Conservation (phyloP, 352 stramenopile species). For the Pythium vanterpoolii region DNA sequence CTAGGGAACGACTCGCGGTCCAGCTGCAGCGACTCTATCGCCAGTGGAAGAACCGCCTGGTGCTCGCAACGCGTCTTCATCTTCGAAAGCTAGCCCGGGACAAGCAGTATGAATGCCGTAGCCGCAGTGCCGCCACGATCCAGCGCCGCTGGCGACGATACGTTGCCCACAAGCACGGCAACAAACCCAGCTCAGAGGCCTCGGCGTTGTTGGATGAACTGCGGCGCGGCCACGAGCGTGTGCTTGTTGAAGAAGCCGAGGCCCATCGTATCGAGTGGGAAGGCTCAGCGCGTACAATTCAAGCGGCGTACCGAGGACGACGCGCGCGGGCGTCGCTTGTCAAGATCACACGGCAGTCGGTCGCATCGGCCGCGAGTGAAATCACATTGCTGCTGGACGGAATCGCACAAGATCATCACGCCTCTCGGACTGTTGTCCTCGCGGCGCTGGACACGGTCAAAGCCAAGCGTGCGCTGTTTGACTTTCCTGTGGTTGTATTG, state of each 20-base stretch:
- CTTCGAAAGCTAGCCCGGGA: neutral
- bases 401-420: slow-evolving; percentile 20
- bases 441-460: slow-evolving; percentile 5
- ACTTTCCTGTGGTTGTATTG: slow-evolving; percentile 41
- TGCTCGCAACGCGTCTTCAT: slow-evolving; percentile 1
- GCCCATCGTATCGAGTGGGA: slow-evolving; percentile 20
- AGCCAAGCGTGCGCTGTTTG: slow-evolving; percentile 49
- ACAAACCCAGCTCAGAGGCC: slow-evolving; percentile 12
- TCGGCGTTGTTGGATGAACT: slow-evolving; percentile 46
- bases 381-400: slow-evolving; percentile 28
- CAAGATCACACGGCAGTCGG: slow-evolving; percentile 30
- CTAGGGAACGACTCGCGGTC: slow-evolving; percentile 36
- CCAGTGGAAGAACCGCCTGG: slow-evolving; percentile 23
- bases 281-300: slow-evolving; percentile 44
- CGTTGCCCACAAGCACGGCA: neutral
- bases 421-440: slow-evolving; percentile 1
- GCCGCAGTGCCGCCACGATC: slow-evolving; percentile 24
- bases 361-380: slow-evolving; percentile 23
- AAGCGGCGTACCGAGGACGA: slow-evolving; percentile 50
- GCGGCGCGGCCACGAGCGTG: slow-evolving; percentile 31
- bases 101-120: slow-evolving; percentile 15
- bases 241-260: slow-evolving; percentile 18
- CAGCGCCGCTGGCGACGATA: slow-evolving; percentile 42
- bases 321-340: slow-evolving; percentile 37
- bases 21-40: slow-evolving; percentile 45